Conservation (phyloP, 129 eudicot species). For the Escallonia rubra region DNA sequence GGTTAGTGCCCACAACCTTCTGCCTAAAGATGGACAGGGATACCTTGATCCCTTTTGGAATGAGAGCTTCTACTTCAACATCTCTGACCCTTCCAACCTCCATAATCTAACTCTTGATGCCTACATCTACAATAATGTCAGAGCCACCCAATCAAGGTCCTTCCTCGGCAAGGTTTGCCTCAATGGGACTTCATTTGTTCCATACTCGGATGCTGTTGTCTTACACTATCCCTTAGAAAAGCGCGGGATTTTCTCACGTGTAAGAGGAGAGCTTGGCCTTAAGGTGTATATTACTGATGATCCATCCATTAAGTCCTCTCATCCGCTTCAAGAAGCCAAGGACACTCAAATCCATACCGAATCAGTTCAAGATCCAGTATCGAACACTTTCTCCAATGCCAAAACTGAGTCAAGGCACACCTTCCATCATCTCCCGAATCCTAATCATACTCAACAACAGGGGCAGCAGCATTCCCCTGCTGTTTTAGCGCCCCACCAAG, state of each 20-base stretch:
- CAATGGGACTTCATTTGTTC: slow-evolving; percentile 87
- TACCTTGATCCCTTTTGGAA: slow-evolving; percentile 93
- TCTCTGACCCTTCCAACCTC: slow-evolving; percentile 81
- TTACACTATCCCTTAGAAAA: slow-evolving; percentile 84
- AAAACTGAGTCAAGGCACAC: slow-evolving; percentile 67
- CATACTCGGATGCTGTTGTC: slow-evolving; percentile 84
- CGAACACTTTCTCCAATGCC: slow-evolving; percentile 11
- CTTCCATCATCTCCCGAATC: slow-evolving; percentile 76
- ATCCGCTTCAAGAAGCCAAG: slow-evolving; percentile 38
- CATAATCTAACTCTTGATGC: slow-evolving; percentile 69
- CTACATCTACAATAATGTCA: slow-evolving; percentile 58
- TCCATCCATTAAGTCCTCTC: slow-evolving; percentile 69
- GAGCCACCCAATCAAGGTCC: slow-evolving; percentile 50
- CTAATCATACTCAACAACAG: slow-evolving; percentile 38
- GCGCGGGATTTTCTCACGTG: slow-evolving; percentile 90
- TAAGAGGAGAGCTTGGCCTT: slow-evolving; percentile 89
- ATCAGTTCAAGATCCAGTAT: slow-evolving; percentile 20
- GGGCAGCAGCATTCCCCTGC: slow-evolving; percentile 23
- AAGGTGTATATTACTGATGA: slow-evolving; percentile 83
- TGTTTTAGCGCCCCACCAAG: slow-evolving; percentile 30
- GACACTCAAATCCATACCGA: slow-evolving; percentile 27
- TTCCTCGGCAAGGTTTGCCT: slow-evolving; percentile 86
- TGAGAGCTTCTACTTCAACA: slow-evolving; percentile 91
- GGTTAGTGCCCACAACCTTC: slow-evolving; percentile 84
- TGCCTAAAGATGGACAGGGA: slow-evolving; percentile 94